Evolutionary conservation across 1,139 yeast genomes (phyloP), one percentile per base, ranked within the genome.

Genomic region (Suhomyces choctaworum): DNA sequence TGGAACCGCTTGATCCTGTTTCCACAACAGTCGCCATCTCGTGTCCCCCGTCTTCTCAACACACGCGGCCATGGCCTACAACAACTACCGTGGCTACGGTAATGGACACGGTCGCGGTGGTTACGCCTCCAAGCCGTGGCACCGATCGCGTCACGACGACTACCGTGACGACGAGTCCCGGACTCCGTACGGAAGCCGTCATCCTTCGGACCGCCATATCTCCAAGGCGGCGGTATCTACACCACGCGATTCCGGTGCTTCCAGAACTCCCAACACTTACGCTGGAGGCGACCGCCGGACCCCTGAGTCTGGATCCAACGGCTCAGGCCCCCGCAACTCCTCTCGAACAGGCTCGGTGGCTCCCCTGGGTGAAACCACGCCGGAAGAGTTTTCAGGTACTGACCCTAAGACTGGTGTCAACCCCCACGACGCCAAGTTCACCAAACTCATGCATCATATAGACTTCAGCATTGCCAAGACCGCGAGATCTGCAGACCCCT

Each of bases 321-420:
- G 11, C 11, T 22, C 24, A 16, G 16, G 17, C 12, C 25, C 17
- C 5, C 21, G 13, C 12, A 4, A 8, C 5, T 7, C 4, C 6
- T 9, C 10, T 7, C n/a, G n/a, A n/a, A n/a, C n/a, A n/a, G 24
- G 24, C 11, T 22, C 11, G 9, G 16, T 21, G 8, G 6, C 20
- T 21, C 17, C 11, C 20, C 5, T 12, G 7, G 11, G 16, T 10
- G 13, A 16, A 15, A 16, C n/a, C 7, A 10, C 22, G 22, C 10
- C 16, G 4, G 27, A 22, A 7, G 26, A 25, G 14, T 10, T 11
- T 12, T 8, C 24, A 8, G 70, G 73, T 5, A 64, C 72, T 2
- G 56, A 65, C 39, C 55, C 58, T 12, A 32, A 14, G 7, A 57
- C 70, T 1, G 73, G 73, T 0, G 46, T 46, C 9, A 68, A 69